Conservation (phyloP, 768 basidiomycete genomes). For the Auricularia heimuer region DNA sequence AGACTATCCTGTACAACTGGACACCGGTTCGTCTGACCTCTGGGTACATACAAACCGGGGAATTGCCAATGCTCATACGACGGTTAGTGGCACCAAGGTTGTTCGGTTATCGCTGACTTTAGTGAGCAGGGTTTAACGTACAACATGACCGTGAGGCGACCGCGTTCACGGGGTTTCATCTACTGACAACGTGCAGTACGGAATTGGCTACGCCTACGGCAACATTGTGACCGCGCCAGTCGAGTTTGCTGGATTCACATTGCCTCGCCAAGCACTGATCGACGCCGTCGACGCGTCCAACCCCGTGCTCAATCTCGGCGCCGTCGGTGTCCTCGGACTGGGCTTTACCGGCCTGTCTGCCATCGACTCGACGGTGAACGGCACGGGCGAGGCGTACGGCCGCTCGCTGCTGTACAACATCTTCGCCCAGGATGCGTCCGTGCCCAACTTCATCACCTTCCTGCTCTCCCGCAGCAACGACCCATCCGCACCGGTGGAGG, state of each 20-base stretch:
- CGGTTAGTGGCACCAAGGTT: constrained; percentile 21
- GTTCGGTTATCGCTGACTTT: constrained; percentile 3
- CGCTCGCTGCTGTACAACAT: constrained; percentile 67
- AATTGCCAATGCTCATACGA: constrained; percentile 20
- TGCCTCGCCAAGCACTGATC: constrained; percentile 63
- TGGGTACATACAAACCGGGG: constrained; percentile 38
- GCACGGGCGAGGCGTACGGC: constrained; percentile 45
- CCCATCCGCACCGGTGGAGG: constrained; percentile 43
- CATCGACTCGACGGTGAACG: constrained; percentile 53
- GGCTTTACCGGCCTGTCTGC: constrained; percentile 71
- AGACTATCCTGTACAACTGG: constrained; percentile 71
- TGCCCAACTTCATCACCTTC: constrained; percentile 77
- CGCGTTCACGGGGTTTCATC: no score
- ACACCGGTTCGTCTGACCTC: constrained; percentile 79
- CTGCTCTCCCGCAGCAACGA: constrained; percentile 54
- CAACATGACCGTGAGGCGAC: constrained; percentile 54
- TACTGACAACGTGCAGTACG: constrained; percentile 42
- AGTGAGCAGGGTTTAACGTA: constrained; percentile 31
- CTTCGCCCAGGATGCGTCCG: constrained; percentile 53
- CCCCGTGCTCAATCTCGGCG: constrained; percentile 63
- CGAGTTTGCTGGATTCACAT: constrained; percentile 55
- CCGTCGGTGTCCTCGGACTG: constrained; percentile 62
- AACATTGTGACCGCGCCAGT: constrained; percentile 50
- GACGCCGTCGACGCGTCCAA: constrained; percentile 56
- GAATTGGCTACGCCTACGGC: constrained; percentile 70